Base-by-base conservation (phyloP, 2,329 filamentous ascomycete genomes). In the Monosporascus sp. region DNA sequence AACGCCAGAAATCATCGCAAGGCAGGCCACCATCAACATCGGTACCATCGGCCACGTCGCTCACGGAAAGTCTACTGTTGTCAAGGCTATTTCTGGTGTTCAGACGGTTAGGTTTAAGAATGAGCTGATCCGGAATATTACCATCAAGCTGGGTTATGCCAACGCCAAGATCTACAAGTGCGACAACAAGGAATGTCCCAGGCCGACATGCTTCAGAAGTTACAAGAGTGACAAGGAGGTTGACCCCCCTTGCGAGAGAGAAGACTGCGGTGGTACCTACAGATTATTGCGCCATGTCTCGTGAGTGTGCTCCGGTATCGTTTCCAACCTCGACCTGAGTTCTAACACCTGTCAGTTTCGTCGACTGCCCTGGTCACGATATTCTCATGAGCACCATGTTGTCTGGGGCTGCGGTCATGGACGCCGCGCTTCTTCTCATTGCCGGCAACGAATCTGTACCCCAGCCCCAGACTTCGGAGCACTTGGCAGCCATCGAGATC, bases 341-440 rank as follows among this genome's bases (percentile, higher is more conserved):
- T 14, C 50, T 59, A 38, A 55, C 35, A 31, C 11, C 37, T 57
- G 63, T 50, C 61, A 93, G 90, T 17, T 99, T 97, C 72, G 94
- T 97, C 63, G 94, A 97, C 75, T 97, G 94, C 81, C 94, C 94
- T 53, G 94, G 94, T 74, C 94, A 99, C 89, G 94, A 99, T 77
- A 99, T 99, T 91, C 92, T 99, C 72, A 99, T 99, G 94, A 97
- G 93, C 76, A 99, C 94, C 66, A 99, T 99, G 94, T 87, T 99
- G 81, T 99, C 94, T 69, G 94, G 94, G 68, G 94, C 94, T 65
- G 94, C 94, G 60, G 94, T 99, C 82, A 99, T 99, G 94, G 94
- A 99, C 75, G 94, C 94, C 60, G 94, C 94, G 18, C 83, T 99
- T 55, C 84, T 99, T 52, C 82, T 99, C 51, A 97, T 99, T 70